Percentiles rank a stretch among this genome's conserved stretches.
phyloP scores from a whole-genome alignment of 371 early-diverging fungal genomes.

The Modicella reniformis region DNA sequence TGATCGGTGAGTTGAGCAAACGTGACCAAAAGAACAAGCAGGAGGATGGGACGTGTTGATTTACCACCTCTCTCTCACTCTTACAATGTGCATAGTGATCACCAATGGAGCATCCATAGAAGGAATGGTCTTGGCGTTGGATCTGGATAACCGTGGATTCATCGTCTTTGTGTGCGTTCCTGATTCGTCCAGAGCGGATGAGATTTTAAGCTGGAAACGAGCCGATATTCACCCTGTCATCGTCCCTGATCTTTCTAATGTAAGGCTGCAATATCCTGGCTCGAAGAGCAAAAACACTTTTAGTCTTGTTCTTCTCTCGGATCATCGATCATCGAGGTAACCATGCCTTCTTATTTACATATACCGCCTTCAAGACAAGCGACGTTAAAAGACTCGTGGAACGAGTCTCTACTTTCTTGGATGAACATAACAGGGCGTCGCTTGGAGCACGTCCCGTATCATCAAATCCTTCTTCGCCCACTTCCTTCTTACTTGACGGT shows the following conservation, averaged over 20 bases:
- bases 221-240: conserved; percentile 11
- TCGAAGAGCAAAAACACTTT: not conserved
- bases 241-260: not conserved
- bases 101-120: conserved; percentile 26
- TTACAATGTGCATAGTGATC: conserved; percentile 17
- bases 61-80: not conserved
- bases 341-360: no score
- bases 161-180: conserved; percentile 34
- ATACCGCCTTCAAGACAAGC: no score
- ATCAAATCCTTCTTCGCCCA: no score
- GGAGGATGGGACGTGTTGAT: not conserved
- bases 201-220: conserved; percentile 9
- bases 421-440: no score
- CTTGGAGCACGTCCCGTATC: no score
- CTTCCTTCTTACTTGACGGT: no score
- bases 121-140: conserved; percentile 13
- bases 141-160: conserved; percentile 22
- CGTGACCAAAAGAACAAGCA: not conserved
- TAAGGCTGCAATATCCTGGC: no score
- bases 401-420: no score
- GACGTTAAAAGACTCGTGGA: no score
- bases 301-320: no score
- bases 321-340: not conserved
- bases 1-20: conserved; percentile 4
- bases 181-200: conserved; percentile 4